A percentile compares a stretch with the other conserved stretches of the same genome.
Evolutionary conservation across 208 protist genomes (phyloP).

Genomic region (Crithidia thermophila): DNA sequence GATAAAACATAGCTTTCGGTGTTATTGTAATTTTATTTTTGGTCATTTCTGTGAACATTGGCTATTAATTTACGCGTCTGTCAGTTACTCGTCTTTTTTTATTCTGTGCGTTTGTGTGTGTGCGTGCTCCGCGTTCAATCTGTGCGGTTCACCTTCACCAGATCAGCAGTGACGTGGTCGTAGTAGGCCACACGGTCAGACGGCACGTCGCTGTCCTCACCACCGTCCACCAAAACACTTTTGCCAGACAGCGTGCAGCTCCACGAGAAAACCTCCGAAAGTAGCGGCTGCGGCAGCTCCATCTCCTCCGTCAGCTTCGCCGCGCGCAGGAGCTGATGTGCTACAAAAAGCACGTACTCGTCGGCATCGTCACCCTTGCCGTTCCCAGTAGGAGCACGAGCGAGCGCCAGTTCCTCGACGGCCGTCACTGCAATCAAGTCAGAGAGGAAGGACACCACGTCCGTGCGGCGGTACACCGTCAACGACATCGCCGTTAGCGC

Average conservation of each 20-base stretch:
- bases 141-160: conserved; percentile 64
- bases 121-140: conserved; percentile 1
- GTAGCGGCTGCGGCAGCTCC: conserved; percentile 53
- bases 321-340: conserved; percentile 61
- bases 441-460: conserved; percentile 39
- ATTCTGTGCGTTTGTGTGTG: background rate
- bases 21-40: too few relatives aligned
- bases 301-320: conserved; percentile 71
- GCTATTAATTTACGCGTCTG: too few relatives aligned
- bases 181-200: conserved; percentile 72
- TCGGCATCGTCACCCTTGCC: conserved; percentile 1
- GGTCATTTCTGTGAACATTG: too few relatives aligned
- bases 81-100: too few relatives aligned
- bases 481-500: conserved; percentile 37
- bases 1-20: too few relatives aligned
- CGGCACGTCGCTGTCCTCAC: conserved; percentile 44
- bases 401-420: conserved; percentile 21
- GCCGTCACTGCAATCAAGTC: conserved; percentile 35
- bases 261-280: conserved; percentile 46
- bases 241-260: conserved; percentile 27
- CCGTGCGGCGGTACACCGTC: conserved; percentile 44
- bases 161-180: conserved; percentile 83
- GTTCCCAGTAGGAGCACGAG: too few relatives aligned
- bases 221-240: conserved; percentile 59
- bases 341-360: conserved; percentile 34